These are phyloP conservation scores for Diplodia corticola DNA, from an alignment of 2,329 filamentous ascomycete genomes.

Conservation along the genomic window DNA sequence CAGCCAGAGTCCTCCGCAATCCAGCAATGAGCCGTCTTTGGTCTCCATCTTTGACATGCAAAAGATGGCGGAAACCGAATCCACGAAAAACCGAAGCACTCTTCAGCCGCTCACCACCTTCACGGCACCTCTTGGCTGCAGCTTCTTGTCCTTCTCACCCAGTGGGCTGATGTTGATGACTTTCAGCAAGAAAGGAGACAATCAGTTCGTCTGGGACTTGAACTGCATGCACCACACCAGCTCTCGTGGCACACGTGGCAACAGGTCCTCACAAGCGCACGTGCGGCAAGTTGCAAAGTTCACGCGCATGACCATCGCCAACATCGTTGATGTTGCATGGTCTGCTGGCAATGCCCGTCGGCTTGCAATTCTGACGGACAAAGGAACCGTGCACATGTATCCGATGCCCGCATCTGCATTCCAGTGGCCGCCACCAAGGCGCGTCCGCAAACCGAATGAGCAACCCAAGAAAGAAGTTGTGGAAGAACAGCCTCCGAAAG, in stretches of 20 bases:
- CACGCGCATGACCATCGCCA: slow-evolving; percentile 85
- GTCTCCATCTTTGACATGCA: slow-evolving; percentile 75
- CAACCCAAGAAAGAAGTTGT: slow-evolving; percentile 28
- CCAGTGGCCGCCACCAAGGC: slow-evolving; percentile 76
- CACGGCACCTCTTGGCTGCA: slow-evolving; percentile 70
- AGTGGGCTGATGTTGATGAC: slow-evolving; percentile 73
- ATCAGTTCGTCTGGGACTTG: slow-evolving; percentile 79
- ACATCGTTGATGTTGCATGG: slow-evolving; percentile 90
- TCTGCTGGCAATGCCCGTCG: slow-evolving; percentile 77
- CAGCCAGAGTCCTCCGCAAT: slow-evolving; percentile 54
- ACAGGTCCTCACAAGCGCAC: slow-evolving; percentile 30
- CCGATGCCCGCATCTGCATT: slow-evolving; percentile 82
- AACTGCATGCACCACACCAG: slow-evolving; percentile 53
- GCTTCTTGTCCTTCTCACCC: slow-evolving; percentile 76
- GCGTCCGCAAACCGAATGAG: slow-evolving; percentile 34
- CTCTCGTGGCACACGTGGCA: slow-evolving; percentile 42
- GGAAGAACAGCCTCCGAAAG: not conserved
- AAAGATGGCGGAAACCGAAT: slow-evolving; percentile 51
- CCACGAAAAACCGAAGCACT: slow-evolving; percentile 51
- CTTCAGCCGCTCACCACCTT: slow-evolving; percentile 70
- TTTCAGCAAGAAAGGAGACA: slow-evolving; percentile 79
- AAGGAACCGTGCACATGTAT: slow-evolving; percentile 91
- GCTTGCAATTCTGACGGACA: slow-evolving; percentile 85
- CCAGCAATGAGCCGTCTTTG: slow-evolving; percentile 65
- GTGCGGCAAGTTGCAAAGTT: slow-evolving; percentile 88